A percentile compares a stretch with the other conserved stretches of the same genome.
Evolutionary conservation across 441 rosid genomes (phyloP).

Genomic region (Euphorbia schlechtendalii): DNA sequence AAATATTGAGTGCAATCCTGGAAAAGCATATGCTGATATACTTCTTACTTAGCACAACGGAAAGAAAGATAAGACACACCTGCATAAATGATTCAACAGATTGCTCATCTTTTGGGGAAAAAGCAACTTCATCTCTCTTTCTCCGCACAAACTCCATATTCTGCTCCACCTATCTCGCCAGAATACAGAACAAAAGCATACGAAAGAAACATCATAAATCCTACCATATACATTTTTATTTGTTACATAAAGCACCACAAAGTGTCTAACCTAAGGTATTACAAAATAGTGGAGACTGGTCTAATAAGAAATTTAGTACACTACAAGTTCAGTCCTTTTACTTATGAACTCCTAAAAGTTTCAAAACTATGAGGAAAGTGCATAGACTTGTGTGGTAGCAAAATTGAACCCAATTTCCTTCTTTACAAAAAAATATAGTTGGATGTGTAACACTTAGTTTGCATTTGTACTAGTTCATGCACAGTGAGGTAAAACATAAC

Average conservation of each 20-base stretch:
- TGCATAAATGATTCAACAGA: constrained; percentile 61
- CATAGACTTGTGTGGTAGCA: too few relatives aligned
- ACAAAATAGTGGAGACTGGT: neutral
- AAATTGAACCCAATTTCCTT: neutral
- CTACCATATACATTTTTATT: neutral
- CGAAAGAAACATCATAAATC: neutral
- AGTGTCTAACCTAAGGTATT: neutral
- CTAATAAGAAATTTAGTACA: neutral
- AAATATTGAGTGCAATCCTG: constrained; percentile 4
- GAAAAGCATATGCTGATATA: neutral
- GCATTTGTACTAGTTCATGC: neutral
- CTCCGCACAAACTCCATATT: constrained; percentile 62
- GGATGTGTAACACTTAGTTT: neutral
- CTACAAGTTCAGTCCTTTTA: neutral
- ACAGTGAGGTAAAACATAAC: neutral
- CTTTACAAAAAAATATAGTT: neutral
- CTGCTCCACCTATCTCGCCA: constrained; percentile 55
- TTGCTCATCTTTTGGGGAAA: constrained; percentile 81
- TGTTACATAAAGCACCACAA: neutral
- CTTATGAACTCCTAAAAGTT: too few relatives aligned
- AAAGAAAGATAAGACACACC: constrained; percentile 24
- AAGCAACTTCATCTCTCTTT: constrained; percentile 83
- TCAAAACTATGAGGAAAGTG: too few relatives aligned
- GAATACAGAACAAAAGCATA: neutral
- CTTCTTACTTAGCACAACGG: neutral